Base-by-base conservation (phyloP, 2,329 filamentous ascomycete genomes). In the Fusarium tjaetaba region DNA sequence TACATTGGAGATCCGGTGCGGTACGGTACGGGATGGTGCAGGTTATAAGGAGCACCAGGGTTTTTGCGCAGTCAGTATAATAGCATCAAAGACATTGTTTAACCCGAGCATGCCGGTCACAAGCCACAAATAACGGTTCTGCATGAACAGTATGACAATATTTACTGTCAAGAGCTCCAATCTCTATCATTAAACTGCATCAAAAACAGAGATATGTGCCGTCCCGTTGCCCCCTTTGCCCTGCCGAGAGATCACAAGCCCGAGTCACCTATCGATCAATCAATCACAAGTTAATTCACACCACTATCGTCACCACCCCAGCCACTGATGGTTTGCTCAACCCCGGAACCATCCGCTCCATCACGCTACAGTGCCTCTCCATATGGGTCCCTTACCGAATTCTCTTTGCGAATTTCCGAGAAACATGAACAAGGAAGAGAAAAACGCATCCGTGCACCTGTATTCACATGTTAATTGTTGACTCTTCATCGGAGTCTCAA, bases 1-100 rank as follows among this genome's bases (percentile, higher is more conserved):
- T 52, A 38, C 58, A 68, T 76, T 68, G 68, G 71, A 73, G 74
- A 71, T 75, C 71, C 66, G 48, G 65, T 72, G 68, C 55, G 42
- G 61, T 38, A 36, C 53, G 53, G 42, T 32, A 61, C 61, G 46
- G 51, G 18, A 36, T 36, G n/a, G 61, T 46, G 65, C 53, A 68
- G 41, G 18, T 39, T 34, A 14, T 16, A 20, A 32, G 49, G 43
- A 55, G 60, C 60, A 46, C 52, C 42, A 46, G 55, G 55, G 69
- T 39, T 52, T 56, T 52, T 38, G 49, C 28, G 32, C 42, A 62
- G n/a, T 30, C 36, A 30, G 26, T 51, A 38, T 32, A n/a, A 38
- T 32, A n/a, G 32, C 34, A 52, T 65, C 30, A 36, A 39, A 68
- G 58, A 73, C 61, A 58, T 68, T 61, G 43, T 59, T 49, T 32